Percentiles rank a stretch among this genome's conserved stretches.
Evolutionary conservation across 495 filamentous ascomycete species (phyloP).

Genomic region (Halenospora varia): DNA sequence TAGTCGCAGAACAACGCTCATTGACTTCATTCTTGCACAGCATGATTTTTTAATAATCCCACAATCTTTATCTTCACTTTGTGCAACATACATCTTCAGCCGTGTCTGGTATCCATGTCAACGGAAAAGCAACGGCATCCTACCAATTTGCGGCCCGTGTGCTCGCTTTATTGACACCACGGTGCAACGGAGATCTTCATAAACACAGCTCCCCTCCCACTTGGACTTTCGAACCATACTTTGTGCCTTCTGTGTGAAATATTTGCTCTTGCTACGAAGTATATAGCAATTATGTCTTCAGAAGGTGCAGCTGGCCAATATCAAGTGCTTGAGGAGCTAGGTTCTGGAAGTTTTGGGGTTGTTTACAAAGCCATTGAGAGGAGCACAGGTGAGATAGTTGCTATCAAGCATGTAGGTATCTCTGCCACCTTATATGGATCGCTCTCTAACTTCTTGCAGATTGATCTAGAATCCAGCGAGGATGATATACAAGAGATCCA

Average conservation of each 20-base stretch:
- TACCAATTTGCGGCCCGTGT: too few relatives aligned
- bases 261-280: not conserved
- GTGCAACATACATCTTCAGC: too few relatives aligned
- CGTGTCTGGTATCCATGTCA: too few relatives aligned
- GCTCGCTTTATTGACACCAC: not conserved
- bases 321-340: slow-evolving; percentile 7
- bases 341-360: slow-evolving; percentile 79
- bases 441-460: slow-evolving; percentile 48
- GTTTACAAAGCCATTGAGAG: slow-evolving; percentile 95
- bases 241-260: not conserved
- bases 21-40: not conserved
- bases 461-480: slow-evolving; percentile 96
- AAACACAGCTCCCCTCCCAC: not conserved
- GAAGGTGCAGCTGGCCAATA: slow-evolving; percentile 1
- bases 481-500: slow-evolving; percentile 98
- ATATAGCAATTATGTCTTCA: slow-evolving; percentile 5
- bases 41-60: not conserved
- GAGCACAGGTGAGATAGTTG: slow-evolving; percentile 80
- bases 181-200: not conserved
- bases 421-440: slow-evolving; percentile 7
- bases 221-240: not conserved
- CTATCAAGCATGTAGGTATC: slow-evolving; percentile 77
- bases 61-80: too few relatives aligned
- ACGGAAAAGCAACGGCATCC: not conserved
- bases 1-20: not conserved